Percentiles rank a stretch among this genome's conserved stretches.
Evolutionary conservation across 305 asterid genomes (phyloP).

Genomic region (Plantago rigida): DNA sequence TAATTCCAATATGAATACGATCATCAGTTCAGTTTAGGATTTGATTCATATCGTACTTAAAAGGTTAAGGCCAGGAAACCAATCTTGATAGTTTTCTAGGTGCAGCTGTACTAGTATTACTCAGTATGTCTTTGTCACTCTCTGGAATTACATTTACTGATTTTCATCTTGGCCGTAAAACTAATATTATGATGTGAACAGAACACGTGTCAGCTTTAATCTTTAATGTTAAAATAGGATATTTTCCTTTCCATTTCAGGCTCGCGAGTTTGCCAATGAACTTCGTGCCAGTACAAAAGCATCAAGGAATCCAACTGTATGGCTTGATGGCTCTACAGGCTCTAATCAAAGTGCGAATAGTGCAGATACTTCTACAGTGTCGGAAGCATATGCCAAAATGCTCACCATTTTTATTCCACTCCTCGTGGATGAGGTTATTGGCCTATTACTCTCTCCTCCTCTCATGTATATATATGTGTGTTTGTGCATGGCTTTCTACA

Average conservation of each 20-base stretch:
- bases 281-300: constrained; percentile 97
- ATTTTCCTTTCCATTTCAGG: constrained; percentile 42
- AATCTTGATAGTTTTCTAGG: background rate
- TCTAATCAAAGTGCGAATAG: constrained; percentile 71
- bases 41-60: constrained; percentile 1
- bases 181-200: too few species aligned
- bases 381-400: constrained; percentile 97
- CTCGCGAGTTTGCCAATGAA: constrained; percentile 98
- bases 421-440: constrained; percentile 88
- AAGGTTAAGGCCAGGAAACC: constrained; percentile 11
- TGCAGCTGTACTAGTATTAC: too few species aligned
- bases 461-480: background rate
- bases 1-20: constrained; percentile 9
- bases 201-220: too few species aligned
- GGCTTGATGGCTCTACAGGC: constrained; percentile 93
- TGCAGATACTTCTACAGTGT: constrained; percentile 88
- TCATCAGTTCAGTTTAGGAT: constrained; percentile 10
- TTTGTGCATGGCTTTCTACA: too few species aligned
- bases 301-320: constrained; percentile 75
- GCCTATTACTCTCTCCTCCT: constrained; percentile 24
- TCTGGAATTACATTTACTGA: constrained; percentile 3
- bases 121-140: constrained; percentile 2
- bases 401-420: constrained; percentile 92
- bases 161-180: background rate
- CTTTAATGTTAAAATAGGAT: constrained; percentile 16